Conservation (phyloP, 2,329 filamentous ascomycete genomes). For the Scedosporium dehoogii region DNA sequence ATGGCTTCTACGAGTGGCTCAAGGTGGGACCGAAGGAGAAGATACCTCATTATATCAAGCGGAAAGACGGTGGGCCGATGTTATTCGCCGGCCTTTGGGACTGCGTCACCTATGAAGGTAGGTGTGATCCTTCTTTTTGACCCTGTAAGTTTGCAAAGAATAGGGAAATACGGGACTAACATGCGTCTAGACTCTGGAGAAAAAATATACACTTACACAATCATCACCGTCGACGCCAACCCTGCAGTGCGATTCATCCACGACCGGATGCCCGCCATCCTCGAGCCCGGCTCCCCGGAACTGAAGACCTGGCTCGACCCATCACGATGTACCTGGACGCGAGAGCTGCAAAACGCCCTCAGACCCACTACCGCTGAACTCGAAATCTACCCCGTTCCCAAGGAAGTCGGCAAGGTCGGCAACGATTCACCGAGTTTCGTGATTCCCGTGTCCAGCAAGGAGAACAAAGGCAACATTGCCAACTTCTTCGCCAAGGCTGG, state of each 20-base stretch:
- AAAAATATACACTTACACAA: slow-evolving; percentile 78
- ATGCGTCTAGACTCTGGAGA: slow-evolving; percentile 42
- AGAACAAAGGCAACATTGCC: slow-evolving; percentile 87
- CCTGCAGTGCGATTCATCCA: slow-evolving; percentile 78
- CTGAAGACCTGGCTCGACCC: slow-evolving; percentile 75
- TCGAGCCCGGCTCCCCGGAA: slow-evolving; percentile 64
- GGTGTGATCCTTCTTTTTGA: slow-evolving; percentile 6
- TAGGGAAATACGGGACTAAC: not conserved
- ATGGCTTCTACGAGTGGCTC: slow-evolving; percentile 96
- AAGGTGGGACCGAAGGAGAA: slow-evolving; percentile 70
- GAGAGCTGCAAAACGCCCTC: slow-evolving; percentile 68
- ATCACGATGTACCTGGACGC: slow-evolving; percentile 58
- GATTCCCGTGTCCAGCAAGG: slow-evolving; percentile 69
- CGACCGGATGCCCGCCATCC: slow-evolving; percentile 88
- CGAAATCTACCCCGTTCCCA: slow-evolving; percentile 75
- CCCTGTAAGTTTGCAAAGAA: not conserved
- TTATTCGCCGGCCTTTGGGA: slow-evolving; percentile 91
- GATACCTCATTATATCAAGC: slow-evolving; percentile 72
- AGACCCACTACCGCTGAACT: slow-evolving; percentile 70
- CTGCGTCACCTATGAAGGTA: slow-evolving; percentile 69
- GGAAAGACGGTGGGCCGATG: slow-evolving; percentile 75
- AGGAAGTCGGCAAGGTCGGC: slow-evolving; percentile 88
- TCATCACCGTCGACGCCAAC: slow-evolving; percentile 87
- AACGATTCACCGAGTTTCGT: slow-evolving; percentile 81
- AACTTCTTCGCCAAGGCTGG: slow-evolving; percentile 70